Conservation (phyloP, 805 yeast genomes). For the Pachysolen tannophilus region DNA sequence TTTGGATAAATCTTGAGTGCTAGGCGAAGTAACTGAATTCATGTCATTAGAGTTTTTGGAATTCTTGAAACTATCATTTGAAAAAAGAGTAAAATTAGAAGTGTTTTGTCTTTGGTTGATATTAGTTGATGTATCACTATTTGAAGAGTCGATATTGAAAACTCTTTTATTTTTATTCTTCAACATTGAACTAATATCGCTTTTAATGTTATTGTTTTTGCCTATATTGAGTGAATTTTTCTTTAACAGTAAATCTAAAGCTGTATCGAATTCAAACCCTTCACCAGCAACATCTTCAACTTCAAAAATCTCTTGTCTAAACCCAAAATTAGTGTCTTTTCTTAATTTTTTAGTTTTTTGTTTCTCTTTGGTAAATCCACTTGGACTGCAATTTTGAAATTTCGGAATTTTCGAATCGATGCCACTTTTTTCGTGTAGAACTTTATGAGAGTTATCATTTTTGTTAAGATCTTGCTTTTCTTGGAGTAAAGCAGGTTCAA, state of each 20-base stretch:
- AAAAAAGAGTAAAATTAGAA: too few species aligned
- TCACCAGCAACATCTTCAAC: neutral
- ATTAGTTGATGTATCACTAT: too few species aligned
- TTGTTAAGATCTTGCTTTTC: neutral
- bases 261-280: neutral
- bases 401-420: neutral
- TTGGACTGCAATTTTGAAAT: neutral
- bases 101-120: too few species aligned
- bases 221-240: neutral
- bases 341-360: slow-evolving; percentile 1
- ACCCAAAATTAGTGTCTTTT: too few species aligned
- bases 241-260: neutral
- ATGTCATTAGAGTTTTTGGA: too few species aligned
- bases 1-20: too few species aligned
- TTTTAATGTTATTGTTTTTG: neutral
- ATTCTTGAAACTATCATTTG: too few species aligned
- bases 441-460: neutral
- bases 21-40: too few species aligned
- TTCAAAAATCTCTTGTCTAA: too few species aligned
- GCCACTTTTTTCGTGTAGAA: neutral
- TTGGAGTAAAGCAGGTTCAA: too few species aligned
- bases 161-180: neutral
- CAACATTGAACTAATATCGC: neutral
- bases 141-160: too few species aligned
- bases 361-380: neutral